Conservation (phyloP, 225 moss, liverwort and hornwort species). For the Asterella californica region DNA sequence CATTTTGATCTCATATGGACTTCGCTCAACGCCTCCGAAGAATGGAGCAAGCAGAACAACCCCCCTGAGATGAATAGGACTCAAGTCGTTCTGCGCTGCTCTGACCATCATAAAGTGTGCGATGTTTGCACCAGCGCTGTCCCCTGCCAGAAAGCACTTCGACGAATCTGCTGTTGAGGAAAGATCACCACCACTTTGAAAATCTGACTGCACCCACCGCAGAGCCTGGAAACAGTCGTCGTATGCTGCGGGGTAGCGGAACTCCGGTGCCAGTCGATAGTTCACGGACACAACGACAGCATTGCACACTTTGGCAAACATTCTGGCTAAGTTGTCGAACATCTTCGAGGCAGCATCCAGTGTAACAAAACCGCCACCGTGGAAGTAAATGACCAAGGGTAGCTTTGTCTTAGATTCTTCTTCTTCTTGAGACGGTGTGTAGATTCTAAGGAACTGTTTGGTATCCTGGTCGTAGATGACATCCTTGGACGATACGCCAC, state of each 20-base stretch:
- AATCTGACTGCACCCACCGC: slow-evolving; percentile 44
- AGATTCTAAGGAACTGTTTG: slow-evolving; percentile 5
- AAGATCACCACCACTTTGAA: slow-evolving; percentile 7
- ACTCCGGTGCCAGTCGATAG: slow-evolving; percentile 60
- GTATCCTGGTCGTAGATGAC: slow-evolving; percentile 12
- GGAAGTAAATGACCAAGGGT: slow-evolving; percentile 52
- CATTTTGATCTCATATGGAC: slow-evolving; percentile 1
- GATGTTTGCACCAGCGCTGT: slow-evolving; percentile 45
- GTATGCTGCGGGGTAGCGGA: slow-evolving; percentile 49
- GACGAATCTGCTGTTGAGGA: slow-evolving; percentile 26
- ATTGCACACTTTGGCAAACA: slow-evolving; percentile 35
- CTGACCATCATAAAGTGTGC: slow-evolving; percentile 22
- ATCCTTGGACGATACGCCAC: slow-evolving; percentile 18
- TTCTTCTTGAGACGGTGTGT: slow-evolving; percentile 21
- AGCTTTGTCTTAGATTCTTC: slow-evolving; percentile 9
- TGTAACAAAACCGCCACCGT: slow-evolving; percentile 64
- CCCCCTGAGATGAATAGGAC: slow-evolving; percentile 27
- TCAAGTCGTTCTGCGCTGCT: slow-evolving; percentile 25
- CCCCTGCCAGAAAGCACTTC: slow-evolving; percentile 31
- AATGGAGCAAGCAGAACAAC: slow-evolving; percentile 19
- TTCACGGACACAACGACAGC: slow-evolving; percentile 61
- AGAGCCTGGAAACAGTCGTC: slow-evolving; percentile 60
- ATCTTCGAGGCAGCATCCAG: slow-evolving; percentile 23
- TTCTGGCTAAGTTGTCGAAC: slow-evolving; percentile 48
- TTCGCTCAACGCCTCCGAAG: slow-evolving; percentile 29